Evolutionary conservation across 805 yeast genomes (phyloP).

Genomic region (Ogataea henricii): DNA sequence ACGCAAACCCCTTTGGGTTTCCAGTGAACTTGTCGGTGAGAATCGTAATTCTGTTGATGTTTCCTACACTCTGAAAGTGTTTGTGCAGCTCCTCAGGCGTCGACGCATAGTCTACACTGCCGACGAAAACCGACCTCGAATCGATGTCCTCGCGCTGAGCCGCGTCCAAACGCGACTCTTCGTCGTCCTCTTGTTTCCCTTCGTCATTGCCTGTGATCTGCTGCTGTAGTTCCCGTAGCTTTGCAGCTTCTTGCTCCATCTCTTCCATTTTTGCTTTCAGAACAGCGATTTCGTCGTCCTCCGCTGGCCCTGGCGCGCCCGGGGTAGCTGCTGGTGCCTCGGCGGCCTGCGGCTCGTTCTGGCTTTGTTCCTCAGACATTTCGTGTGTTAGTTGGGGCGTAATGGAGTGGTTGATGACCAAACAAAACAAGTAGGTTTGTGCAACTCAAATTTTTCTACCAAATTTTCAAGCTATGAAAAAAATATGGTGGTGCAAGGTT

Average conservation of each 20-base stretch:
- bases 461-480: no score
- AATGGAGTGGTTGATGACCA: no score
- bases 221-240: constrained; percentile 58
- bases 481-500: neutral
- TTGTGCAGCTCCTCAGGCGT: constrained; percentile 79
- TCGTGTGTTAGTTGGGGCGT: neutral
- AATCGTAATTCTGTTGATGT: constrained; percentile 78
- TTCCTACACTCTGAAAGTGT: constrained; percentile 69
- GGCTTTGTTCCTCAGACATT: constrained; percentile 1
- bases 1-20: constrained; percentile 85
- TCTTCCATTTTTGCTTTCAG: constrained; percentile 49
- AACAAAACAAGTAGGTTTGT: no score
- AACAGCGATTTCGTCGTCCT: constrained; percentile 33
- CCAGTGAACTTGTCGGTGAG: constrained; percentile 73
- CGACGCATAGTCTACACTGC: constrained; percentile 79
- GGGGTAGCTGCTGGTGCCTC: neutral
- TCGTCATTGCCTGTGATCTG: constrained; percentile 22
- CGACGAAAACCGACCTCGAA: constrained; percentile 75
- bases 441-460: neutral
- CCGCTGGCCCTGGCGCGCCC: constrained; percentile 3
- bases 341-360: neutral
- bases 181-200: constrained; percentile 13
- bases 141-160: constrained; percentile 64
- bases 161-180: constrained; percentile 22
- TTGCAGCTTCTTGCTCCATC: constrained; percentile 65